Evolutionary conservation across 805 yeast species (phyloP), one percentile per base, ranked within the genome.

Genomic region (Yarrowia sp.): DNA sequence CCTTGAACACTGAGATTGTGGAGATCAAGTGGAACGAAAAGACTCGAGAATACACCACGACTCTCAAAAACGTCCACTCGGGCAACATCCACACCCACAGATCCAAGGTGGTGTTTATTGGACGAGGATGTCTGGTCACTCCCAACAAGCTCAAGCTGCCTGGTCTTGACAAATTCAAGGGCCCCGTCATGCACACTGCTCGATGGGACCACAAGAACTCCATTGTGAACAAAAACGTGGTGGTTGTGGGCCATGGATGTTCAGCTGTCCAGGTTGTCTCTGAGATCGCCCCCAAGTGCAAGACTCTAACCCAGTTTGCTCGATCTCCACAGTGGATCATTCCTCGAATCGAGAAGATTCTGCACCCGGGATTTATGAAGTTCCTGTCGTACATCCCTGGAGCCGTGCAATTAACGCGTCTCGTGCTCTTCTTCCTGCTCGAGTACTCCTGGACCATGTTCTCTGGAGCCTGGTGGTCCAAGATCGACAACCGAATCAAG

Each of bases 191-290:
- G 32, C 66, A 65, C 35, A 65, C 66, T 11, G 66, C 65, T n/a
- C 51, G 32, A 38, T 65, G 66, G 66, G 66, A 65, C 45, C 47
- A 51, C 35, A 51, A 51, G 35, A 36, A 65, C 35, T n/a, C 58
- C 39, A 44, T 47, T 15, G 66, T 35, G 33, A 22, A 62, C 41
- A 68, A 68, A 50, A 58, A 50, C 31, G 67, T 68, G 13, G 70
- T 63, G 7, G 70, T 68, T 6, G 67, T 68, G 13, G 70, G 70
- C 6, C 68, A 68, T 32, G 70, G 70, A 14, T 68, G 70, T 47
- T 45, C 64, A 18, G 70, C 69, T n/a, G 68, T 66, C 11, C 70
- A 68, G 44, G 53, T 68, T 13, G 65, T 68, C 14, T 66, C 70
- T 9, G 42, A 50, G 2, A 61, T 68, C 31, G 66, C 51, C 10